Evolutionary conservation across 1,284 basidiomycete genomes (phyloP).

Genomic region (Golubevia pallescens): DNA sequence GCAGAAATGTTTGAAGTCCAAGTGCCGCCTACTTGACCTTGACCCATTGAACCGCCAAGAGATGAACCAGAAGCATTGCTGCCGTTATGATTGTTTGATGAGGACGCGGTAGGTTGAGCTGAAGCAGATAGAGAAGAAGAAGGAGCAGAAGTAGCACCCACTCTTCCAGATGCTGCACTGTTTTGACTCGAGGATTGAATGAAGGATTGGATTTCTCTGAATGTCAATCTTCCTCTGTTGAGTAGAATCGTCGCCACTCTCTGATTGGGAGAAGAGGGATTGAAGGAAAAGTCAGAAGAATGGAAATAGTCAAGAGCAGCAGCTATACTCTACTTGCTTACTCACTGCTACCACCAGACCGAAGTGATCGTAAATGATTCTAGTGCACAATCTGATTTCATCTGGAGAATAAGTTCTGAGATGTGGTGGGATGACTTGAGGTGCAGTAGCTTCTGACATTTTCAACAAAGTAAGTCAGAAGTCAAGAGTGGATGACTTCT

Average conservation of each 20-base stretch:
- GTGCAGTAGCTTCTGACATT: no score
- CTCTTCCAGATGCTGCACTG: slow-evolving; percentile 15
- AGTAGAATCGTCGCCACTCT: slow-evolving; percentile 46
- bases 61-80: not conserved
- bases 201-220: slow-evolving; percentile 42
- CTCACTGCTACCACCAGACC: slow-evolving; percentile 45
- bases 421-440: no score
- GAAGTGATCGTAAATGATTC: slow-evolving; percentile 59
- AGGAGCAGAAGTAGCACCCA: slow-evolving; percentile 11
- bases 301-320: not conserved
- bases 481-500: no score
- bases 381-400: slow-evolving; percentile 53
- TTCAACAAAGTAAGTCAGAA: no score
- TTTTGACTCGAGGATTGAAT: slow-evolving; percentile 30
- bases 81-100: slow-evolving; percentile 16
- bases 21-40: not conserved
- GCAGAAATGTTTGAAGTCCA: slow-evolving; percentile 7
- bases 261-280: slow-evolving; percentile 3
- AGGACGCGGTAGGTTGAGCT: slow-evolving; percentile 7
- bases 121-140: not conserved
- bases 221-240: slow-evolving; percentile 47
- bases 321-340: slow-evolving; percentile 6
- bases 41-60: slow-evolving; percentile 7
- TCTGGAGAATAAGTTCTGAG: slow-evolving; percentile 37
- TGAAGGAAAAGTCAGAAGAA: not conserved